A percentile compares a stretch with the other conserved stretches of the same genome.
These are phyloP conservation scores for Aaosphaeria pasadenensis DNA, from an alignment of 2,329 filamentous ascomycete genomes.

Conservation along the genomic window DNA sequence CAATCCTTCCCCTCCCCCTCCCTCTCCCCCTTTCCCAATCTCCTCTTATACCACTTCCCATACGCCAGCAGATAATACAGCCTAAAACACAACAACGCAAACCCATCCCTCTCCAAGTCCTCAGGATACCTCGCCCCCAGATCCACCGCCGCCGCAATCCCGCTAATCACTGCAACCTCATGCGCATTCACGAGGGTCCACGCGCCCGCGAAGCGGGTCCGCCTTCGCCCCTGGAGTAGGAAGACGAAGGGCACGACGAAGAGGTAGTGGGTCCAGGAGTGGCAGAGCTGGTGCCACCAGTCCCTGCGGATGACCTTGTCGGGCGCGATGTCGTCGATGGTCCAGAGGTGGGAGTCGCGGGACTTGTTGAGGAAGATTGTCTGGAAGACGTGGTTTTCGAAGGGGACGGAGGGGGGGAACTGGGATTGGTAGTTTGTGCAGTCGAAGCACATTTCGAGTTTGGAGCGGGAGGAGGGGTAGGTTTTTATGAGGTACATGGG, in stretches of 20 bases:
- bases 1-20: slow-evolving; percentile 53
- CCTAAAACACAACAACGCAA: slow-evolving; percentile 59
- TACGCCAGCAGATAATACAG: slow-evolving; percentile 61
- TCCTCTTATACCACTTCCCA: slow-evolving; percentile 57
- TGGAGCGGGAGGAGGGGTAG: slow-evolving; percentile 54
- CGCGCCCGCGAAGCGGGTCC: slow-evolving; percentile 61
- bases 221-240: slow-evolving; percentile 64
- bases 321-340: slow-evolving; percentile 57
- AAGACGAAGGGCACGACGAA: slow-evolving; percentile 69
- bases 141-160: slow-evolving; percentile 68
- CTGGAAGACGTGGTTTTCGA: slow-evolving; percentile 66
- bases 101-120: slow-evolving; percentile 61
- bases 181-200: slow-evolving; percentile 72
- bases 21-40: slow-evolving; percentile 40
- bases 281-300: slow-evolving; percentile 67
- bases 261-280: slow-evolving; percentile 62
- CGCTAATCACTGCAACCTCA: slow-evolving; percentile 67
- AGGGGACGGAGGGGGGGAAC: slow-evolving; percentile 55
- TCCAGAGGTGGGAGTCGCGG: slow-evolving; percentile 55
- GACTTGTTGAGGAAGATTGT: slow-evolving; percentile 64
- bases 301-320: slow-evolving; percentile 60
- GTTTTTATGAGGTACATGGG: slow-evolving; percentile 66
- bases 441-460: slow-evolving; percentile 66
- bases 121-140: slow-evolving; percentile 64
- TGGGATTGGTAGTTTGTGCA: slow-evolving; percentile 74